Evolutionary conservation across 2,329 filamentous ascomycete species (phyloP), one percentile per base, ranked within the genome.

Genomic region (Sporothrix euskadiensis): DNA sequence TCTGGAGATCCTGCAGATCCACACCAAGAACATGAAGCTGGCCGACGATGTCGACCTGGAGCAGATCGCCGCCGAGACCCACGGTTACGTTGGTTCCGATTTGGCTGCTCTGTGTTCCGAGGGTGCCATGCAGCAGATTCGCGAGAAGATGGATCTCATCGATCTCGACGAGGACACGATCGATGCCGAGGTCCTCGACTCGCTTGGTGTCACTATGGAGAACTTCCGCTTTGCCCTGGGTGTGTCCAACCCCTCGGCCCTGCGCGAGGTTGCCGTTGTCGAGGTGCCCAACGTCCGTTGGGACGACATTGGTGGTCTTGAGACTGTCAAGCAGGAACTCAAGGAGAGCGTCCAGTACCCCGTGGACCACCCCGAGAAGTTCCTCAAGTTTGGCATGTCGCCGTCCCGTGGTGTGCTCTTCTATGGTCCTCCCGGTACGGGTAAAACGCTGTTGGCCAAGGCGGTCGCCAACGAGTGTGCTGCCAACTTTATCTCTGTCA

Each of bases 1-100:
- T 88, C 92, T 99, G 52, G 96, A 99, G 88, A 98, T 99, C 81
- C 91, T 99, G 75, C 94, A 97, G 84, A 99, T 99, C 78, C 96
- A 99, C 89, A 99, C 96, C 84, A 99, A 99, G 92, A 99, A 99
- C 89, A 99, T 99, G 96, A 99, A 99, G 88, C 90, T 99, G 75
- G 94, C 85, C 74, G 96, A 98, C 74, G 96, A 98, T 79, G 96
- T 99, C 75, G 96, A 99, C 80, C 89, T 99, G 61, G 95, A 98
- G 87, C 91, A 94, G 80, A 98, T 99, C 80, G 96, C 96, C 72
- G 90, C 96, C 41, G 96, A 99, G 87, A 99, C 96, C 65, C 96
- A 99, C 86, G 96, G 96, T 85, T 99, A 98, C 80, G 96, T 99
- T 77, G 96, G 96, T 87, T 98, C 96, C 44, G 96, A 99, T 91